Evolutionary conservation across 305 asterid genomes (phyloP), one percentile per base, ranked within the genome.

Genomic region (Euphrasia arctica): DNA sequence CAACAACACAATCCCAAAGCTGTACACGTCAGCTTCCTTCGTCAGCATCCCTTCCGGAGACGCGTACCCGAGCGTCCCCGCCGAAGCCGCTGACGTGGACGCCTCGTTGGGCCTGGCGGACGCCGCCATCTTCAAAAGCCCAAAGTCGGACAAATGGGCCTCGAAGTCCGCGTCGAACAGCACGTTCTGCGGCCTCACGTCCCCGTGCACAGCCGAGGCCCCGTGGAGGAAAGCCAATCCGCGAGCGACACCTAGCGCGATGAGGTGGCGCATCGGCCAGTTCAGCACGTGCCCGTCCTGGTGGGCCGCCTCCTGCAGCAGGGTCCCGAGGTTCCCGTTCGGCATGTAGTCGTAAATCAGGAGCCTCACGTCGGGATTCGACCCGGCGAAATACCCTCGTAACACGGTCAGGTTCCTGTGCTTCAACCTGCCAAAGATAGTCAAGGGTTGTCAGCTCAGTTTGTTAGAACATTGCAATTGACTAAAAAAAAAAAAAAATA

Each of bases 261-360:
- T 86, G 28, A 86, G 82, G 70, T 86, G 95, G 50, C 95, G 80
- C 95, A 86, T 86, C 18, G 95, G 95, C 91, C 95, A 86, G 52
- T 86, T 86, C 25, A 86, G 81, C 9, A 86, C 89, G 58, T 86
- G 95, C 32, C 95, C 95, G 34, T 86, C 95, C 67, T 86, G 95
- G 74, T 86, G 95, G 4, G 87, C 79, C 2, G 95, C 91, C 72
- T 86, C 95, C 74, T 84, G 95, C 5, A 86, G 85, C 49, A 86
- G 62, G 0, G 89, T 84, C 8, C 84, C 85, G 0, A 86, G 82
- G 64, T 84, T 86, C 50, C 95, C 91, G 11, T 86, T 86, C 3
- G 95, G 95, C 95, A 86, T 84, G 90, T 86, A 86, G 36, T 86
- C 94, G 25, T 73, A 80, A 51, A 79, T 80, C 3, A 86, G 95